Evolutionary conservation across 148 eudicot genomes (phyloP), one percentile per base, ranked within the genome.

Genomic region (Cornus kousa): DNA sequence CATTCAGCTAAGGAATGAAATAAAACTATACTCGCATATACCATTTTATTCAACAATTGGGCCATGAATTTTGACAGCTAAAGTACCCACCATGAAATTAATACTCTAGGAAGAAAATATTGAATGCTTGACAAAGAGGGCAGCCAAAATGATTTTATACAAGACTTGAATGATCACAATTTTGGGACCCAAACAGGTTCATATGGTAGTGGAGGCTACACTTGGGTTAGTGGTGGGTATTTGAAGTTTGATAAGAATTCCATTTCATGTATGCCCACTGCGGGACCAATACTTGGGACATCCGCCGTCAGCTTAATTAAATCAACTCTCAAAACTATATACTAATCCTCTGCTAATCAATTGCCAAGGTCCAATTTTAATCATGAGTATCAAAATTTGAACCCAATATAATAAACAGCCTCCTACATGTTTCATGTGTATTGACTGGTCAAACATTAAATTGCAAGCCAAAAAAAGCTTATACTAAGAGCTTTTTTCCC

Each of bases 191-290:
- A 70, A 74, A 22, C 1, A 1, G 55, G 67, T 28, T 73, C 68
- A 80, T 62, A 80, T 72, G 72, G 10, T 78, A 79, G 85, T 85
- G 87, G 85, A 79, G 48, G 78, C 78, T 70, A 79, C 83, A 81
- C 71, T 79, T 72, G 73, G 73, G 43, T 70, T 69, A 60, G 71
- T 73, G 80, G 81, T 19, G 50, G 74, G 32, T 31, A 74, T 39
- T 9, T 6, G 3, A 39, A 75, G 37, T 57, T 65, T 12, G 53
- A 74, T 40, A 17, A 48, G 46, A 62, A 65, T 68, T 68, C 28
- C 14, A 71, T 79, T 71, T 74, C 8, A 28, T 75, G 13, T 7
- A n/a, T 68, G 22, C 14, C 17, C 5, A 35, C 37, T 71, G 37
- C 48, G 84, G 77, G 82, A 48, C 76, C 81, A 17, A 67, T 77